Percentiles rank a stretch among this genome's conserved stretches.
Conservation (phyloP, 495 filamentous ascomycete genomes). For the Annulohypoxylon moriforme region DNA sequence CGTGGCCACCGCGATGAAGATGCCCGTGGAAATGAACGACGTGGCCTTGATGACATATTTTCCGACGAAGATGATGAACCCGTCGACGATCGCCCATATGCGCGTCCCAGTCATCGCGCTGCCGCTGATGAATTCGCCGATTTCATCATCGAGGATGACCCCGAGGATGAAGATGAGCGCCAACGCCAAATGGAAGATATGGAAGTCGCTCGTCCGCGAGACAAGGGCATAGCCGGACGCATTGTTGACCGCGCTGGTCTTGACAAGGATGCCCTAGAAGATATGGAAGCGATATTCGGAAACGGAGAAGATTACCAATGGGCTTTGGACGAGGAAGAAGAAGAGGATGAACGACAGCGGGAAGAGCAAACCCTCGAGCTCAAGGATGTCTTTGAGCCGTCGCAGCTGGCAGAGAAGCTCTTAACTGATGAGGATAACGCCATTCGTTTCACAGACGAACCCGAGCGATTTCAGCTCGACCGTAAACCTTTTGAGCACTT, state of each 20-base stretch:
- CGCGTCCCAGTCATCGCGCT: slow-evolving; percentile 61
- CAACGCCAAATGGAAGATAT: slow-evolving; percentile 83
- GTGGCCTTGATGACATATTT: slow-evolving; percentile 89
- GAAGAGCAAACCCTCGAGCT: slow-evolving; percentile 80
- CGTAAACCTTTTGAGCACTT: slow-evolving; percentile 86
- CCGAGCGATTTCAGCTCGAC: slow-evolving; percentile 92
- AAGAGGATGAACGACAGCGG: slow-evolving; percentile 75
- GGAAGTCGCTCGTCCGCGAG: slow-evolving; percentile 80
- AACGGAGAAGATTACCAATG: slow-evolving; percentile 95
- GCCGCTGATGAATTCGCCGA: slow-evolving; percentile 89
- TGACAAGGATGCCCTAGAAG: slow-evolving; percentile 89
- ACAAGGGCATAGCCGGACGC: slow-evolving; percentile 70
- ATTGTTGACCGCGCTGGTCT: slow-evolving; percentile 78
- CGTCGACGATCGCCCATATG: slow-evolving; percentile 67
- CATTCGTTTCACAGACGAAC: slow-evolving; percentile 87
- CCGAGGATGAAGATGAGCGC: slow-evolving; percentile 84
- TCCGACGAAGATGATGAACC: slow-evolving; percentile 90
- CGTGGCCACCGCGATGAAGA: slow-evolving; percentile 84
- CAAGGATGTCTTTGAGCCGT: slow-evolving; percentile 97
- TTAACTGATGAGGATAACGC: slow-evolving; percentile 94
- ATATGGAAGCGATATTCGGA: slow-evolving; percentile 95
- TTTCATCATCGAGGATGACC: slow-evolving; percentile 96
- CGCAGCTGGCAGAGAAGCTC: slow-evolving; percentile 90
- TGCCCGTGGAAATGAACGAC: slow-evolving; percentile 67
- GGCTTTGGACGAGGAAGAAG: slow-evolving; percentile 86